Evolutionary conservation across 2,329 filamentous ascomycete species (phyloP), one percentile per base, ranked within the genome.

Genomic region (Davidsoniella virescens): DNA sequence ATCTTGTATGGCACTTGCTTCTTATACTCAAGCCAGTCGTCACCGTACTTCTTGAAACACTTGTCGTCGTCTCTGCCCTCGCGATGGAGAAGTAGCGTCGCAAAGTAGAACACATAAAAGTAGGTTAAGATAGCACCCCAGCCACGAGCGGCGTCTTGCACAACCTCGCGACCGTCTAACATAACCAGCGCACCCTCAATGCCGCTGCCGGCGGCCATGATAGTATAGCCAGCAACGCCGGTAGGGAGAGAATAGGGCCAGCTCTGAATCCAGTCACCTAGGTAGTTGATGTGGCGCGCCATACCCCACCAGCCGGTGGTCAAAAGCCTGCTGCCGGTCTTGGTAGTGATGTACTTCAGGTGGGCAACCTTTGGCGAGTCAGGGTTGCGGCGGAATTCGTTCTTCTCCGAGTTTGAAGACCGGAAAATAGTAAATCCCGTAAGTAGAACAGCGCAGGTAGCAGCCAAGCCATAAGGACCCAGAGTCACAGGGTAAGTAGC

Each of bases 91-190:
- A 96, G 72, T 55, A 96, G 67, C 10, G 94, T 68, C 3, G 80
- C 87, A 67, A 96, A 95, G 69, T 95, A 96, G 6, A 94, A 59
- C 57, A 95, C 73, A 67, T 93, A 96, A 63, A 95, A 95, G 69
- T 95, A 96, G 0, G 88, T 94, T 57, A 95, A 76, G 43, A 88
- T 69, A 66, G 88, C 87, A 44, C 83, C 87, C 76, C 84, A 94
- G 18, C 87, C 88, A 57, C 75, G 77, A 29, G 84, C 81, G 23
- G 80, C 78, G 36, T 81, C 84, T 50, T 80, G 80, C 12, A 87
- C 70, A 2, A 87, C 73, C 58, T 81, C 75, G 10, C 75, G 73
- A 23, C 77, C 75, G 54, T 79, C 76, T 5, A 65, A 61, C 63
- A 77, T 72, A 52, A 76, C 71, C 52, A 75, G 69, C 0, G 76